A percentile compares a stretch with the other conserved stretches of the same genome.
These are phyloP conservation scores for Irpex sp. DNA, from an alignment of 1,284 basidiomycete genomes.

Conservation along the genomic window DNA sequence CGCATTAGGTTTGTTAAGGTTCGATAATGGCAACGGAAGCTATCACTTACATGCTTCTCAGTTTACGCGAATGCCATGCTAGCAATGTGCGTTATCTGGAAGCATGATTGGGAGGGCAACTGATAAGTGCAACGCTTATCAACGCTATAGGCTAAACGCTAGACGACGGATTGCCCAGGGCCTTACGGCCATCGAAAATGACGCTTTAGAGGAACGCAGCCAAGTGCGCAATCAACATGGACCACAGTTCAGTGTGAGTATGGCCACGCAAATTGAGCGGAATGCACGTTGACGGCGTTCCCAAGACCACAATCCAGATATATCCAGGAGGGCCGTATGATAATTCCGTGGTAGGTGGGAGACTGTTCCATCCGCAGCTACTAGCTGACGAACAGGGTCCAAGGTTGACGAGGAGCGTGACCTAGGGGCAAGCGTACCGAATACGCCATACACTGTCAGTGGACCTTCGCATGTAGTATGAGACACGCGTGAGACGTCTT, in stretches of 20 bases:
- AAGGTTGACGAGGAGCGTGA: not conserved
- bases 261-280: not conserved
- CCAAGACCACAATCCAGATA: not conserved
- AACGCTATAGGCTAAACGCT: not conserved
- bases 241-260: not conserved
- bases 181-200: not conserved
- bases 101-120: not conserved
- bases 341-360: not conserved
- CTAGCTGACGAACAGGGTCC: not conserved
- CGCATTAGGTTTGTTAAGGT: not conserved
- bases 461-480: not conserved
- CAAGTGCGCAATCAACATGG: not conserved
- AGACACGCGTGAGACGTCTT: not conserved
- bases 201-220: not conserved
- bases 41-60: not conserved
- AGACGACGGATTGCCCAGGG: not conserved
- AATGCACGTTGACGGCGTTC: not conserved
- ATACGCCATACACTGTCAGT: not conserved
- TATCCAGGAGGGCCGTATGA: not conserved
- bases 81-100: not conserved
- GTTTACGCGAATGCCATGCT: not conserved
- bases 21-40: not conserved
- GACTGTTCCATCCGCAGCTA: not conserved
- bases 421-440: not conserved
- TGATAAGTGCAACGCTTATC: not conserved